Conservation (phyloP, 148 eudicot genomes). For the Vaccinium vitisidaea region DNA sequence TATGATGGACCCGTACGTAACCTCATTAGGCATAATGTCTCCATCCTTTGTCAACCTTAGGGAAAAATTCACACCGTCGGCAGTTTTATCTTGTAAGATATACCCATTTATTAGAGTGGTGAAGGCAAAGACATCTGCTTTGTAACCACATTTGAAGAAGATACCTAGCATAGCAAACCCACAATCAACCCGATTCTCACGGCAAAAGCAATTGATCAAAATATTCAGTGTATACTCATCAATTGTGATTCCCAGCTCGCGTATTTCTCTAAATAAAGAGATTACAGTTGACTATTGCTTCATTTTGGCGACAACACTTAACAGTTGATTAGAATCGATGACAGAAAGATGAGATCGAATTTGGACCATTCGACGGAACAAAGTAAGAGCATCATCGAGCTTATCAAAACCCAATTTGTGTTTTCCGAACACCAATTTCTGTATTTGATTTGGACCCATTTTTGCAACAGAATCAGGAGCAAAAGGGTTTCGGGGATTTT, state of each 20-base stretch:
- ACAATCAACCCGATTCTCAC: neutral
- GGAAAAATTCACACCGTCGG: constrained; percentile 16
- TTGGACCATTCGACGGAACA: constrained; percentile 2
- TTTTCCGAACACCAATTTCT: neutral
- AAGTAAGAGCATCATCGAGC: constrained; percentile 9
- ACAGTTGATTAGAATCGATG: neutral
- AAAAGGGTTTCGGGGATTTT: neutral
- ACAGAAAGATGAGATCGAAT: constrained; percentile 4
- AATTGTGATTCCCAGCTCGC: neutral
- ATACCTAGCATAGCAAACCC: too few relatives aligned
- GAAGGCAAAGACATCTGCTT: constrained; percentile 7
- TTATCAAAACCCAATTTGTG: neutral
- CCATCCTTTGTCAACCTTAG: constrained; percentile 3
- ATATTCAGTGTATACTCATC: neutral
- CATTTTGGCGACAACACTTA: neutral
- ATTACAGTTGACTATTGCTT: neutral
- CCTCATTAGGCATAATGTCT: neutral
- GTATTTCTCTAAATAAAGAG: neutral
- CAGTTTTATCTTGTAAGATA: neutral
- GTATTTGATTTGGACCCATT: neutral
- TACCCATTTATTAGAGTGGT: neutral
- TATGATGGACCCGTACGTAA: constrained; percentile 7
- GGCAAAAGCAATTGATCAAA: constrained; percentile 12
- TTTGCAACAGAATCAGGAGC: neutral
- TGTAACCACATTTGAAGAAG: too few relatives aligned